Evolutionary conservation across 352 stramenopile genomes (phyloP).

Genomic region (Phytophthora boehmeriae): DNA sequence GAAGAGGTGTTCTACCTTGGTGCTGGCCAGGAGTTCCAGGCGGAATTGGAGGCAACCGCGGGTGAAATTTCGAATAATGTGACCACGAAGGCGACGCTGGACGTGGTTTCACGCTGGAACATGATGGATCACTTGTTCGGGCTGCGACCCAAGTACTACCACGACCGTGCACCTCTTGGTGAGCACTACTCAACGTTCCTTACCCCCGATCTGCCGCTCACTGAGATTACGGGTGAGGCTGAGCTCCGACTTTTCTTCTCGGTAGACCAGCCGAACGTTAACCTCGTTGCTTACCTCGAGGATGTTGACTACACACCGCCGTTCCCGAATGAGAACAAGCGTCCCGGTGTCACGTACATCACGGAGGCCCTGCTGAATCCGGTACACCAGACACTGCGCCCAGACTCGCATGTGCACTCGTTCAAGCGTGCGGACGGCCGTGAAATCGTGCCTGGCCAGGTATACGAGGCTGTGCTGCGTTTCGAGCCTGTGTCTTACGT

Average conservation of each 20-base stretch:
- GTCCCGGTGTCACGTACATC: conserved; percentile 79
- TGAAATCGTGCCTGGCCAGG: conserved; percentile 60
- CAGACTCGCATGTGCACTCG: conserved; percentile 69
- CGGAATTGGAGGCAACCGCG: conserved; percentile 42
- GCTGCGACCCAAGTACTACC: conserved; percentile 77
- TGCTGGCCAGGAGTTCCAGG: conserved; percentile 50
- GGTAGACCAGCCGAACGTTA: conserved; percentile 64
- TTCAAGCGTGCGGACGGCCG: conserved; percentile 66
- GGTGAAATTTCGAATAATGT: conserved; percentile 48
- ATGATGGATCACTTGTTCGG: conserved; percentile 78
- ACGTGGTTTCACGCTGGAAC: conserved; percentile 72
- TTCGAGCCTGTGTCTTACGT: conserved; percentile 83
- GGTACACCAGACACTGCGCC: conserved; percentile 63
- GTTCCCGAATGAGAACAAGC: conserved; percentile 85
- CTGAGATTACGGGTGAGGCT: conserved; percentile 74
- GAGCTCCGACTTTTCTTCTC: conserved; percentile 85
- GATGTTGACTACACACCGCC: conserved; percentile 73
- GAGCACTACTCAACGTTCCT: conserved; percentile 67
- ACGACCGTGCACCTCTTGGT: conserved; percentile 63
- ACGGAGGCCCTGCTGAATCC: conserved; percentile 79
- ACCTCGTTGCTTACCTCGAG: conserved; percentile 78
- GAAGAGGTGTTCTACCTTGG: conserved; percentile 62
- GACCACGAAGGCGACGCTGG: conserved; percentile 45
- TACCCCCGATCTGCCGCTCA: conserved; percentile 58
- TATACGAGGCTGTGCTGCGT: conserved; percentile 81